phyloP scores from a whole-genome alignment of 768 basidiomycete species.

The Rhodosporidiobolus sp. region DNA sequence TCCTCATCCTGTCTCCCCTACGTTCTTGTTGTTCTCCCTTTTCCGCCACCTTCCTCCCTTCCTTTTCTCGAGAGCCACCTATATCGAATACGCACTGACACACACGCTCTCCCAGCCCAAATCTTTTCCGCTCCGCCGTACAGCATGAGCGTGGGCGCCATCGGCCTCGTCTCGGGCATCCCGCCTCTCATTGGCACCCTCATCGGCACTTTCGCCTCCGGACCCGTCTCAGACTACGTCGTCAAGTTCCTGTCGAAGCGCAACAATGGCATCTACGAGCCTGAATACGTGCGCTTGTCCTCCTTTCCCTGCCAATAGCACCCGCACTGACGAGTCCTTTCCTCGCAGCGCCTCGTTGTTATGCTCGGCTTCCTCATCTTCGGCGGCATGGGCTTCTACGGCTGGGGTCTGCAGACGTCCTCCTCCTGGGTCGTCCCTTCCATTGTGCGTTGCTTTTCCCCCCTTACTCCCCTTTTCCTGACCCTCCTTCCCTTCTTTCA shows the following conservation, averaged over 20 bases:
- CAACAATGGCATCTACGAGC: constrained; percentile 9
- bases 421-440: constrained; percentile 2
- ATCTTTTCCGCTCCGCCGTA: constrained; percentile 8
- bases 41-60: not conserved
- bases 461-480: not conserved
- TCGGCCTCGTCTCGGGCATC: constrained; percentile 5
- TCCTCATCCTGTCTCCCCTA: not conserved
- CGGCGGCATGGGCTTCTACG: constrained; percentile 1
- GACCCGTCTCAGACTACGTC: not conserved
- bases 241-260: not conserved
- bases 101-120: no score
- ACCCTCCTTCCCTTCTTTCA: not conserved
- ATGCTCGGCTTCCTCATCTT: not conserved
- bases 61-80: no score
- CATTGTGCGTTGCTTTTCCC: not conserved
- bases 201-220: constrained; percentile 4
- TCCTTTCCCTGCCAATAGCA: no score
- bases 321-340: no score
- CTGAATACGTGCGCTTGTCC: not conserved
- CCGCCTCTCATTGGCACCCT: constrained; percentile 13
- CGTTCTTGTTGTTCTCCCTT: not conserved
- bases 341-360: not conserved
- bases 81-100: no score
- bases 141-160: not conserved
- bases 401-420: constrained; percentile 3